Percentiles rank a stretch among this genome's conserved stretches.
Conservation (phyloP, 176 grass and related monocot species). For the Carex littledalei region DNA sequence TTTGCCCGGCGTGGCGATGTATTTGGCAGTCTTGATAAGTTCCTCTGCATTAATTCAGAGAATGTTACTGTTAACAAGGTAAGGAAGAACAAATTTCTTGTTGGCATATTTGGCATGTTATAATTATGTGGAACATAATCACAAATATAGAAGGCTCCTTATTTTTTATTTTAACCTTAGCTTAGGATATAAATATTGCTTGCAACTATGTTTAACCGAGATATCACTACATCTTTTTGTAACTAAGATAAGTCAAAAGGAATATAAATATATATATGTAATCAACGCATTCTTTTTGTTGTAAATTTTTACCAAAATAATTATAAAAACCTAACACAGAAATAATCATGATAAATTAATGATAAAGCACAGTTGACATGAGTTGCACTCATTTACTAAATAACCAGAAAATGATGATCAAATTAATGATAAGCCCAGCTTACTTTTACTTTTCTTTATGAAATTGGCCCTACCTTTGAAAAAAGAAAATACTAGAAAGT, state of each 20-base stretch:
- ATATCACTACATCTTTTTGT: not conserved
- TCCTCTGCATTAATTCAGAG: slow-evolving; percentile 45
- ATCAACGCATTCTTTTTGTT: not conserved
- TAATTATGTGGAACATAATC: not conserved
- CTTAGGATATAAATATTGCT: not conserved
- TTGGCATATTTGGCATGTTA: not conserved
- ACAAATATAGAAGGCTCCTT: not conserved
- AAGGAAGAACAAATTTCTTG: not conserved
- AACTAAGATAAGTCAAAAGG: not conserved
- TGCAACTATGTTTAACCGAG: not conserved
- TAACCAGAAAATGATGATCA: not conserved
- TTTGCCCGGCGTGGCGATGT: slow-evolving; percentile 78
- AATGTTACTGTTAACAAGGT: not conserved
- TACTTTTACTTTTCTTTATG: not conserved
- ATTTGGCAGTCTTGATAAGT: slow-evolving; percentile 80
- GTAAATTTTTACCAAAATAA: no score
- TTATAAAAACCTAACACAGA: not conserved
- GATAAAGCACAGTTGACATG: not conserved
- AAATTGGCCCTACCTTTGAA: not conserved
- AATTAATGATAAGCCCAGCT: not conserved
- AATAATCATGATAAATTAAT: not conserved
- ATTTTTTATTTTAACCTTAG: not conserved
- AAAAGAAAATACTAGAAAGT: not conserved
- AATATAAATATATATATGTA: not conserved
- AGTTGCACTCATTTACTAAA: not conserved